Conservation (phyloP, 2,329 filamentous ascomycete genomes). For the Nemania sp. region DNA sequence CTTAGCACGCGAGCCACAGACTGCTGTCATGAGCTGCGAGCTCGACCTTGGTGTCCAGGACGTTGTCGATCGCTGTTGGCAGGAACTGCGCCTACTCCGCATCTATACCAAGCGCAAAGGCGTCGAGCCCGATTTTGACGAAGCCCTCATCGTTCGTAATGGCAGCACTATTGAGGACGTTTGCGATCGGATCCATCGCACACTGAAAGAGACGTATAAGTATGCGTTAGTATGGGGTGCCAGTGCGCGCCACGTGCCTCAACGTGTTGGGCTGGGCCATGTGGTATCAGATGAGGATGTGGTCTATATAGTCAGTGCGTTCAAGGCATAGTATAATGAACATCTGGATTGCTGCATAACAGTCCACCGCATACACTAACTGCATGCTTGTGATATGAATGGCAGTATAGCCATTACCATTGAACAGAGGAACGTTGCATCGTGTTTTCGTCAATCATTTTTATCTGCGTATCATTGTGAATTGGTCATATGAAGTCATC, state of each 20-base stretch:
- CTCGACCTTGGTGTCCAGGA: slow-evolving; percentile 90
- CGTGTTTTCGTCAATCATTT: slow-evolving; percentile 30
- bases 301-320: slow-evolving; percentile 68
- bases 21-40: slow-evolving; percentile 97
- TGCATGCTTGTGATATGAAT: neutral
- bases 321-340: slow-evolving; percentile 53
- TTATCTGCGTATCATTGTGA: no score
- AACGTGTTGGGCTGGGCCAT: slow-evolving; percentile 86
- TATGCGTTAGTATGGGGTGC: slow-evolving; percentile 98
- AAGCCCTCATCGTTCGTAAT: slow-evolving; percentile 89
- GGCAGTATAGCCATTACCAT: no score
- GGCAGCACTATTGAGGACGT: slow-evolving; percentile 94
- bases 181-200: slow-evolving; percentile 92
- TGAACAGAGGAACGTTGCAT: neutral
- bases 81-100: slow-evolving; percentile 85
- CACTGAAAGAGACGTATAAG: slow-evolving; percentile 97
- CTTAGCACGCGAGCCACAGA: slow-evolving; percentile 88
- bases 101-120: slow-evolving; percentile 98
- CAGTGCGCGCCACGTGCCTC: slow-evolving; percentile 91
- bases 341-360: slow-evolving; percentile 28
- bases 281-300: slow-evolving; percentile 72
- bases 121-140: slow-evolving; percentile 81
- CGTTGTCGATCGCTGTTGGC: slow-evolving; percentile 93
- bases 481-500: slow-evolving; percentile 31
- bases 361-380: no score